Evolutionary conservation across 2,329 filamentous ascomycete genomes (phyloP).

Genomic region (Gnomoniopsis smithogilvyi): DNA sequence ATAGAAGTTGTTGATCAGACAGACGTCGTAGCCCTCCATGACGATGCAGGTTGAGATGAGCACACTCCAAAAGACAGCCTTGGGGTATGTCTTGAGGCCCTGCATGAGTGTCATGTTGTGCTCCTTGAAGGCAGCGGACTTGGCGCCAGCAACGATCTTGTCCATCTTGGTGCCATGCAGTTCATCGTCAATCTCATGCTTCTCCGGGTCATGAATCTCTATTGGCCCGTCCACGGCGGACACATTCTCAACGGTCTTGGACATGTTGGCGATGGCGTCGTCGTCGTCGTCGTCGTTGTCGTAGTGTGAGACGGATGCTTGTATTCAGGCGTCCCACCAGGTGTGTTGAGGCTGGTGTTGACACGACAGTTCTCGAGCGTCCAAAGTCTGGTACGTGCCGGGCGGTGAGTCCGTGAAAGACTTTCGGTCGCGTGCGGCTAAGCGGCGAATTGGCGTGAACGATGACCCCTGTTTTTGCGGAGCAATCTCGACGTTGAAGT

Average conservation of each 20-base stretch:
- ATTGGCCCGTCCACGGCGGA: slow-evolving; percentile 6
- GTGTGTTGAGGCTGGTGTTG: slow-evolving; percentile 17
- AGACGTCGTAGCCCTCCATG: slow-evolving; percentile 89
- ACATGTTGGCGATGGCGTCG: slow-evolving; percentile 12
- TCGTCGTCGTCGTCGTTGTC: too few species aligned
- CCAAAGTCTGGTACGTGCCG: background rate
- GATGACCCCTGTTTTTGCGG: slow-evolving; percentile 4
- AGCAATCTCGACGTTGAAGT: background rate
- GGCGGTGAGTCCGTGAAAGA: slow-evolving; percentile 12
- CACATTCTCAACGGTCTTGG: slow-evolving; percentile 13
- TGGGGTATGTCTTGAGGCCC: slow-evolving; percentile 79
- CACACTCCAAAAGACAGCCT: slow-evolving; percentile 79
- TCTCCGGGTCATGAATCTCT: slow-evolving; percentile 15
- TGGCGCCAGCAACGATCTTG: slow-evolving; percentile 42
- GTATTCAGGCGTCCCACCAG: background rate
- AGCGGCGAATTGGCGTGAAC: slow-evolving; percentile 12
- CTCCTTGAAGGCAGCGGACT: slow-evolving; percentile 55
- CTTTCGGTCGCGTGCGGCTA: background rate
- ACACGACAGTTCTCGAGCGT: slow-evolving; percentile 2
- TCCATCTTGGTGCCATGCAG: slow-evolving; percentile 25
- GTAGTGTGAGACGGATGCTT: background rate
- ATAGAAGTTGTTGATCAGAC: slow-evolving; percentile 76
- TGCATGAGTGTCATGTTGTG: slow-evolving; percentile 70
- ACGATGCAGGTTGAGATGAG: slow-evolving; percentile 87
- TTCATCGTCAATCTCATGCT: slow-evolving; percentile 13